Conservation (phyloP, 352 stramenopile species). For the Phytophthora pinifolia region DNA sequence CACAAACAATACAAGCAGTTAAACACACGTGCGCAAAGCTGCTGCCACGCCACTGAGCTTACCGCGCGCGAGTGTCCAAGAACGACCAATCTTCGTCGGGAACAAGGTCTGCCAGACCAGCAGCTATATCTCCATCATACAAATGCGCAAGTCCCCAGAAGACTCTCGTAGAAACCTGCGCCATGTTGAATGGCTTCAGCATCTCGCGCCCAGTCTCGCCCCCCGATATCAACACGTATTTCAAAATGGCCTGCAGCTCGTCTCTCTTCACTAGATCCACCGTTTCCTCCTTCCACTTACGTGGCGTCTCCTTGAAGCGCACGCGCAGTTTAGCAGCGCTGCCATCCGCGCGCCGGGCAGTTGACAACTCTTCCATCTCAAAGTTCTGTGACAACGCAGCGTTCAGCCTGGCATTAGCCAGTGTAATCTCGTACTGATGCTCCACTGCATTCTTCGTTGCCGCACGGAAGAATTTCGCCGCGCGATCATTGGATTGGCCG, state of each 20-base stretch:
- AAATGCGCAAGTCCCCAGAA: slow-evolving; percentile 86
- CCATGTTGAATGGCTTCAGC: slow-evolving; percentile 92
- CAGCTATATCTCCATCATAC: slow-evolving; percentile 73
- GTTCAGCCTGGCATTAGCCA: slow-evolving; percentile 74
- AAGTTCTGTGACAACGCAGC: slow-evolving; percentile 64
- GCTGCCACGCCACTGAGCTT: not conserved
- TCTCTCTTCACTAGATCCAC: slow-evolving; percentile 64
- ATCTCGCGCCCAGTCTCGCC: slow-evolving; percentile 82
- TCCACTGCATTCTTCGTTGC: slow-evolving; percentile 77
- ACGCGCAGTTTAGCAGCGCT: slow-evolving; percentile 54
- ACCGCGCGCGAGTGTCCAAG: slow-evolving; percentile 73
- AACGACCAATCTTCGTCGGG: slow-evolving; percentile 87
- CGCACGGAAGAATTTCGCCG: slow-evolving; percentile 78
- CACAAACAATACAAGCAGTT: not conserved
- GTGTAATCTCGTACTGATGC: slow-evolving; percentile 75
- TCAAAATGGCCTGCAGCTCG: slow-evolving; percentile 72
- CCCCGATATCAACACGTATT: slow-evolving; percentile 82
- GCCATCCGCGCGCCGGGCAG: slow-evolving; percentile 21
- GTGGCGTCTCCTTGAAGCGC: slow-evolving; percentile 75
- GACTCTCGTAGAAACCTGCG: slow-evolving; percentile 76
- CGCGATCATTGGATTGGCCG: slow-evolving; percentile 46
- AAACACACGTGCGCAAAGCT: slow-evolving; percentile 1
- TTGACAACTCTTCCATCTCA: slow-evolving; percentile 48
- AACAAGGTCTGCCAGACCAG: slow-evolving; percentile 60
- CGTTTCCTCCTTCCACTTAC: slow-evolving; percentile 83